A percentile compares a stretch with the other conserved stretches of the same genome.
Conservation (phyloP, 164 flowering plant genomes). For the Magnolia officinalis region DNA sequence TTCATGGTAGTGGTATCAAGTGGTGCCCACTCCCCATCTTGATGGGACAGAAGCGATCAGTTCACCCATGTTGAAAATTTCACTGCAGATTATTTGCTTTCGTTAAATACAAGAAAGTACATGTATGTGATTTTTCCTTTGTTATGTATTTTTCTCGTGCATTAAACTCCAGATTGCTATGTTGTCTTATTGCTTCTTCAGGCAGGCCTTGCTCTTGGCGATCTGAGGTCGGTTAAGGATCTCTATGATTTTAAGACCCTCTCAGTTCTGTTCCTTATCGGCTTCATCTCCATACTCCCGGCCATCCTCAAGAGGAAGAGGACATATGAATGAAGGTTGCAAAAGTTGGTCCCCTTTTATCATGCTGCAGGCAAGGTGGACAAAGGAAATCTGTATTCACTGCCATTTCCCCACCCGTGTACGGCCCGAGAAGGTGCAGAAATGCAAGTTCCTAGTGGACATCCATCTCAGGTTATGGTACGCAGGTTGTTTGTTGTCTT, state of each 20-base stretch:
- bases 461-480: background rate
- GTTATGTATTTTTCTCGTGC: background rate
- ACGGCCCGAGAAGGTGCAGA: background rate
- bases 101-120: background rate
- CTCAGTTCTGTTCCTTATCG: constrained; percentile 75
- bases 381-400: background rate
- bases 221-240: constrained; percentile 81
- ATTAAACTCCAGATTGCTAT: background rate
- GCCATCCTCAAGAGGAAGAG: constrained; percentile 65
- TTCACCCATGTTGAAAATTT: constrained; percentile 71
- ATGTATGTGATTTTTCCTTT: background rate
- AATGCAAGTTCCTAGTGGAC: background rate
- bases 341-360: background rate
- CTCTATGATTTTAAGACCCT: constrained; percentile 81
- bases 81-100: constrained; percentile 51
- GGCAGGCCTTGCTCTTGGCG: constrained; percentile 96
- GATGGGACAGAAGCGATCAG: constrained; percentile 23
- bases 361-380: background rate
- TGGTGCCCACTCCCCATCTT: background rate
- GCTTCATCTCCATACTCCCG: constrained; percentile 52
- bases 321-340: constrained; percentile 52
- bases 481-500: background rate
- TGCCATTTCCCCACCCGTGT: background rate
- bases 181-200: constrained; percentile 19
- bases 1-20: background rate